These are phyloP conservation scores for Cylindrodendrum hubeiense DNA, from an alignment of 2,329 filamentous ascomycete species.

Conservation along the genomic window DNA sequence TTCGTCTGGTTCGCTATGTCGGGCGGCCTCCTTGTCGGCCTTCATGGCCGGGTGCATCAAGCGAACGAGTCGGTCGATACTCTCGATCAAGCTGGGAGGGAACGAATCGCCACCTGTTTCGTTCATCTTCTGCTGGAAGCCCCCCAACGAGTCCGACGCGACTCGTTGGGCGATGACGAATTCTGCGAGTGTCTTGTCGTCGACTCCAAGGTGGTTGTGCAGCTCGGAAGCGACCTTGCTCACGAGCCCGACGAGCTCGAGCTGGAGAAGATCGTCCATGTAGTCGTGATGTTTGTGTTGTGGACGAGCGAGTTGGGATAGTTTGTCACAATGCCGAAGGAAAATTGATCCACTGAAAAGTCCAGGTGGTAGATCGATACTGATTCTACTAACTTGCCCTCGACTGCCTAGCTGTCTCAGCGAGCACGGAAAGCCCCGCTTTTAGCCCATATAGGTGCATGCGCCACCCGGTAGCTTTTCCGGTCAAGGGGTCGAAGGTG, in stretches of 20 bases:
- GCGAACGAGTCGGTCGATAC: constrained; percentile 87
- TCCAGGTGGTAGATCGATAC: too few species aligned
- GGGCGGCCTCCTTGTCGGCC: constrained; percentile 57
- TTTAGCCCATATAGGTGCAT: too few species aligned
- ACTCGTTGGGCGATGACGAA: constrained; percentile 93
- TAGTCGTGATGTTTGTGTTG: too few species aligned
- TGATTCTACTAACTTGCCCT: too few species aligned
- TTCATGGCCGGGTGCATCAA: constrained; percentile 95
- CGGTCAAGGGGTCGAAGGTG: too few species aligned
- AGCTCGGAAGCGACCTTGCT: constrained; percentile 95
- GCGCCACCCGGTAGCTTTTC: too few species aligned
- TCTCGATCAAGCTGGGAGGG: constrained; percentile 87
- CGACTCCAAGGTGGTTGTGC: constrained; percentile 91
- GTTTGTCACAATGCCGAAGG: too few species aligned
- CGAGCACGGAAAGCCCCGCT: too few species aligned
- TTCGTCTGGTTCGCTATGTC: constrained; percentile 55
- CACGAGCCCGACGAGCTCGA: constrained; percentile 94
- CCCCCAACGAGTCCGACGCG: constrained; percentile 75
- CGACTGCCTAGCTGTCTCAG: too few species aligned
- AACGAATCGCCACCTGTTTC: constrained; percentile 86
- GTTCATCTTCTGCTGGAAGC: constrained; percentile 82
- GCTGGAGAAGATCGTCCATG: constrained; percentile 92
- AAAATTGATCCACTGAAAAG: too few species aligned
- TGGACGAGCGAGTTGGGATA: too few species aligned
- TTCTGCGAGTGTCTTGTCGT: constrained; percentile 94